A percentile compares a stretch with the other conserved stretches of the same genome.
phyloP scores from a whole-genome alignment of 495 filamentous ascomycete species.

The Bacidia gigantensis region DNA sequence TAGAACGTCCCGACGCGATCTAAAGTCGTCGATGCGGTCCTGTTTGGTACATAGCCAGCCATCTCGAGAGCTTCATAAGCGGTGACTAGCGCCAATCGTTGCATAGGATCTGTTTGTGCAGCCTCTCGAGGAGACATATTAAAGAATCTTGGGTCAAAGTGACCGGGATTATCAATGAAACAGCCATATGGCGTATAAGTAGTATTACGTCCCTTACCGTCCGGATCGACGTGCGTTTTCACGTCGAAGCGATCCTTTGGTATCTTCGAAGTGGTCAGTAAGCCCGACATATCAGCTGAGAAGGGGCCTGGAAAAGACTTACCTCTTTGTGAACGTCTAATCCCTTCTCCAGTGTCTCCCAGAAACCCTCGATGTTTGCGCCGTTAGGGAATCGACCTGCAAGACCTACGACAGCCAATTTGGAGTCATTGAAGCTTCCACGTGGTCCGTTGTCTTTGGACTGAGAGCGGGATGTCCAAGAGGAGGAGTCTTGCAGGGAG shows the following conservation, averaged over 20 bases:
- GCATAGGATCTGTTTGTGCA: slow-evolving; percentile 62
- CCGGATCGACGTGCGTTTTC: slow-evolving; percentile 18
- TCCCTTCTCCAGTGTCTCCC: slow-evolving; percentile 29
- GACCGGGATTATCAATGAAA: slow-evolving; percentile 28
- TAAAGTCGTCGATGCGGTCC: slow-evolving; percentile 65
- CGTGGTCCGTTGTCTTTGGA: neutral
- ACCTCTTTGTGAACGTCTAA: slow-evolving; percentile 23
- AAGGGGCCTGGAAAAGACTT: slow-evolving; percentile 14
- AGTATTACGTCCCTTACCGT: slow-evolving; percentile 23
- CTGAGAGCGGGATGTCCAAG: neutral
- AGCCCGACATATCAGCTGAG: neutral
- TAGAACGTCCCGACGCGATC: slow-evolving; percentile 84
- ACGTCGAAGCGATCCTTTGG: slow-evolving; percentile 16
- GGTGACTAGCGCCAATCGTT: slow-evolving; percentile 54
- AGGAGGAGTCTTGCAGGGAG: neutral
- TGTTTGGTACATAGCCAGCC: slow-evolving; percentile 64
- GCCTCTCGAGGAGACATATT: slow-evolving; percentile 32
- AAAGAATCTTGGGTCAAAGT: slow-evolving; percentile 14
- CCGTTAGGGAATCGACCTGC: slow-evolving; percentile 28
- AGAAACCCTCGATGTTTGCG: slow-evolving; percentile 24
- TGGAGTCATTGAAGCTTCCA: slow-evolving; percentile 18
- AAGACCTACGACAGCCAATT: slow-evolving; percentile 36
- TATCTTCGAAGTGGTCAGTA: slow-evolving; percentile 18
- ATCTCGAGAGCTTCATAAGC: slow-evolving; percentile 72
- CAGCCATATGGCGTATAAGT: slow-evolving; percentile 40